Evolutionary conservation across 148 eudicot species (phyloP), one percentile per base, ranked within the genome.

Genomic region (Silene latifolia): DNA sequence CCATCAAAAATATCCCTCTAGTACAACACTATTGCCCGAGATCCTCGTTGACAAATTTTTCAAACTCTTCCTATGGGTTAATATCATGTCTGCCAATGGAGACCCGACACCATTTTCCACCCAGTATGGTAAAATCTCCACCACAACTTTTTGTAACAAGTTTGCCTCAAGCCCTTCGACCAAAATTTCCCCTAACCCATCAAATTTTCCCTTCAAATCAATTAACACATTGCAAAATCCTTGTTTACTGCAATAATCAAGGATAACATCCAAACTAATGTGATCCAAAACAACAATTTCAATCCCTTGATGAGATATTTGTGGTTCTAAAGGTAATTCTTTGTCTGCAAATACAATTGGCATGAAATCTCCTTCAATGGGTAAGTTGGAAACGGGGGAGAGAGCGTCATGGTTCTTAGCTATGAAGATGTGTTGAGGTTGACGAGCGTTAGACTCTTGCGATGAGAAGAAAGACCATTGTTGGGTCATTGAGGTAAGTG

Each of bases 1-100:
- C 39, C 39, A 48, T 84, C 80, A 86, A 76, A 94, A 85, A 79
- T 92, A 90, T 20, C 98, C 98, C 71, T 92, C 96, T 18, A 95
- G 72, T 72, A 92, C 56, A 61, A 90, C 82, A 80, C 83, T 87
- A 13, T 77, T 59, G 65, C 89, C 82, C 11, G 78, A 80, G 20
- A 54, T 81, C 68, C 48, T 81, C 9, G 92, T 77, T 7, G 88
- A 81, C 70, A 92, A 79, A 32, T 74, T 87, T 78, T 75, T 88
- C 77, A 89, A 71, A 63, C 32, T 79, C 74, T 59, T 77, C 13
- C 80, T 77, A 58, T 80, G 72, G 15, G 67, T 76, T 18, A 80
- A 58, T 64, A 39, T 72, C 61, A 21, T 82, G 64, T 82, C 58
- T 19, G 80, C 69, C 56, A 63, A 71, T 60, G 86, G 77, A 61